These are phyloP conservation scores for Sporothrix phasma DNA, from an alignment of 2,329 filamentous ascomycete genomes.

Conservation along the genomic window DNA sequence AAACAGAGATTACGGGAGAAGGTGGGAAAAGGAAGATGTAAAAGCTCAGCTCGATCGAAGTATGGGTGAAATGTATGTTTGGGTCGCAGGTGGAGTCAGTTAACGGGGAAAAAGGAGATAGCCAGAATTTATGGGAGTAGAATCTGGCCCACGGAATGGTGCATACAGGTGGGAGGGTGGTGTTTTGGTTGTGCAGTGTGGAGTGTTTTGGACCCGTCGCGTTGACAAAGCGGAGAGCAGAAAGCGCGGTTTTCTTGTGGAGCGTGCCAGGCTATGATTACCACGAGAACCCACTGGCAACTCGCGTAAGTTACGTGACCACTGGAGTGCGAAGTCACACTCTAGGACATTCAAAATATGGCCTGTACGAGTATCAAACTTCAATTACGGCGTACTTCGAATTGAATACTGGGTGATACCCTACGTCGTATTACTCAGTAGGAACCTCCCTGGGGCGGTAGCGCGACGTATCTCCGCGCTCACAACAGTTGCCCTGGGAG, in stretches of 20 bases:
- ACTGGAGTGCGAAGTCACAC: background rate
- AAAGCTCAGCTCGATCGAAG: background rate
- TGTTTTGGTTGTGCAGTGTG: background rate
- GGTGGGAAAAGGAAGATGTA: background rate
- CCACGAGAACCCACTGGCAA: background rate
- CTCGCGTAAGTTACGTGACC: background rate
- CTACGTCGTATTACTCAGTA: too few species aligned
- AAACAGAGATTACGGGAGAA: background rate
- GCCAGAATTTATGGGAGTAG: background rate
- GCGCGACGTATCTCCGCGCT: background rate
- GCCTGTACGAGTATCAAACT: too few species aligned
- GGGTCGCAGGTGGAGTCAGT: conserved; percentile 16
- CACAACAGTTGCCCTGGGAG: background rate
- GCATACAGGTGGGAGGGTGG: background rate
- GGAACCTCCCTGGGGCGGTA: background rate
- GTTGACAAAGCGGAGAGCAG: background rate
- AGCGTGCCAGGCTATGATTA: conserved; percentile 1
- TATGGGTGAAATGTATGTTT: conserved; percentile 12
- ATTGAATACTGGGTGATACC: too few species aligned
- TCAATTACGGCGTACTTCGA: too few species aligned
- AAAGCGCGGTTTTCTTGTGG: conserved; percentile 6
- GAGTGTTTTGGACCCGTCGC: background rate
- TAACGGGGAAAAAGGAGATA: background rate
- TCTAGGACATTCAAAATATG: too few species aligned
- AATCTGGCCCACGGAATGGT: background rate